Percentiles rank a stretch among this genome's conserved stretches.
Conservation (phyloP, 139 green algal genomes). For the Coccomyxa sp. region DNA sequence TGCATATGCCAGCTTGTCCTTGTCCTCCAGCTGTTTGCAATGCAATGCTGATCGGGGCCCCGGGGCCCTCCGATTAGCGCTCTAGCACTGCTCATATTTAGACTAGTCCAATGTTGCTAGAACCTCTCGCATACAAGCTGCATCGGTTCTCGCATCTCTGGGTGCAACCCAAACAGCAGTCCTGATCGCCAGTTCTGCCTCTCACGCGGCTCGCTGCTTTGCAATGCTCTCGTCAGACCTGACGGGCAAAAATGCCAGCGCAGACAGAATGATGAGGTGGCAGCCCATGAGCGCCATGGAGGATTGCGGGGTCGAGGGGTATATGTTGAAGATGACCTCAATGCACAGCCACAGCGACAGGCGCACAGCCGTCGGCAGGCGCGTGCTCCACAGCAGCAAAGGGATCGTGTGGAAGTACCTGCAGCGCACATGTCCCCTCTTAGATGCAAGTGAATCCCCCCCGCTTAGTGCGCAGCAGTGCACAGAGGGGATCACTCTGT, state of each 20-base stretch:
- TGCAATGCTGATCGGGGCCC: too few relatives aligned
- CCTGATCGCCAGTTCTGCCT: too few relatives aligned
- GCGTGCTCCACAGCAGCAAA: conserved; percentile 54
- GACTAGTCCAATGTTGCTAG: too few relatives aligned
- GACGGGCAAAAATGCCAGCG: background rate
- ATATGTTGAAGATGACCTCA: conserved; percentile 57
- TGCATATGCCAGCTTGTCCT: too few relatives aligned
- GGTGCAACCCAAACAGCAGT: too few relatives aligned
- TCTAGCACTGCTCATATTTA: too few relatives aligned
- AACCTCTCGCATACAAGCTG: too few relatives aligned
- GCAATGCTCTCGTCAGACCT: background rate
- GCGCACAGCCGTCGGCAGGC: background rate
- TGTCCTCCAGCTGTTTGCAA: too few relatives aligned
- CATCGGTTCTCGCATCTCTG: too few relatives aligned
- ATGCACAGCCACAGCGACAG: conserved; percentile 44
- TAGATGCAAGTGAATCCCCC: background rate
- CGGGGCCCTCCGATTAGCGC: too few relatives aligned
- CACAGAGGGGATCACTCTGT: background rate
- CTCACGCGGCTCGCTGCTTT: background rate
- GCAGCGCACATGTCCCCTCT: background rate
- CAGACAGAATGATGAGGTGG: conserved; percentile 6
- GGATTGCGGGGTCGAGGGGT: conserved; percentile 11
- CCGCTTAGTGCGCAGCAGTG: background rate
- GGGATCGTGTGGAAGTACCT: conserved; percentile 73
- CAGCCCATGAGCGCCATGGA: background rate